phyloP scores from a whole-genome alignment of 1,284 basidiomycete species.

The Ceratobasidium papillatum region DNA sequence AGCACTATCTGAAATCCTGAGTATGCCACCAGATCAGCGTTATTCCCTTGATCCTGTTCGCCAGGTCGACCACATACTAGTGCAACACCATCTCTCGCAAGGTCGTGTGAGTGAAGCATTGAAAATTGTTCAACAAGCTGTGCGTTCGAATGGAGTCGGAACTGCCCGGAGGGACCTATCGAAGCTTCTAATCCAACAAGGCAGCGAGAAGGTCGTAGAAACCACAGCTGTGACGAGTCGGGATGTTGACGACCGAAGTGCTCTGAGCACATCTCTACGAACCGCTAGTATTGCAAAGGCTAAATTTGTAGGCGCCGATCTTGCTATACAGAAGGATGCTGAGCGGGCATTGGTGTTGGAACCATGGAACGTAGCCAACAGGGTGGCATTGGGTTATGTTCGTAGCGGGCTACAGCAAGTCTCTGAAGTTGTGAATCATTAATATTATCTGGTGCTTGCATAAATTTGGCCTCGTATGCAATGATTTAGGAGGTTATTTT shows the following conservation, averaged over 20 bases:
- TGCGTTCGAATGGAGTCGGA: conserved; percentile 41
- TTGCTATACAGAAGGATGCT: conserved; percentile 53
- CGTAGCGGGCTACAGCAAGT: conserved; percentile 48
- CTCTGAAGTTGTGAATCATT: conserved; percentile 10
- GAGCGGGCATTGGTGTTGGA: conserved; percentile 74
- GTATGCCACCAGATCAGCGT: conserved; percentile 69
- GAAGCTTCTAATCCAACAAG: conserved; percentile 60
- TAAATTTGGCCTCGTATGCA: background rate
- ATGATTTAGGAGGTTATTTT: background rate
- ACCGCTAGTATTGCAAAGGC: conserved; percentile 54
- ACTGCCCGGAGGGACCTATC: conserved; percentile 61
- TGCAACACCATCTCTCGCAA: conserved; percentile 60
- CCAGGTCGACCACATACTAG: conserved; percentile 72
- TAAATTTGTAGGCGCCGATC: conserved; percentile 51
- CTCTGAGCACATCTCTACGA: conserved; percentile 56
- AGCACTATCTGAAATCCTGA: conserved; percentile 81
- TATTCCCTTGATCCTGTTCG: conserved; percentile 69
- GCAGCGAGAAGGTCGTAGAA: conserved; percentile 55
- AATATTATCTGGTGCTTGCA: conserved; percentile 18
- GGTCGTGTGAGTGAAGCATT: conserved; percentile 35
- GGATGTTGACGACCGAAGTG: conserved; percentile 44
- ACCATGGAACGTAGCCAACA: conserved; percentile 67
- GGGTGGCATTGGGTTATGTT: conserved; percentile 69
- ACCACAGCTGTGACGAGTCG: conserved; percentile 41
- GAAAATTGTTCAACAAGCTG: conserved; percentile 30